Evolutionary conservation across 345 rosid species (phyloP).

Genomic region (Dipteronia dyeriana): DNA sequence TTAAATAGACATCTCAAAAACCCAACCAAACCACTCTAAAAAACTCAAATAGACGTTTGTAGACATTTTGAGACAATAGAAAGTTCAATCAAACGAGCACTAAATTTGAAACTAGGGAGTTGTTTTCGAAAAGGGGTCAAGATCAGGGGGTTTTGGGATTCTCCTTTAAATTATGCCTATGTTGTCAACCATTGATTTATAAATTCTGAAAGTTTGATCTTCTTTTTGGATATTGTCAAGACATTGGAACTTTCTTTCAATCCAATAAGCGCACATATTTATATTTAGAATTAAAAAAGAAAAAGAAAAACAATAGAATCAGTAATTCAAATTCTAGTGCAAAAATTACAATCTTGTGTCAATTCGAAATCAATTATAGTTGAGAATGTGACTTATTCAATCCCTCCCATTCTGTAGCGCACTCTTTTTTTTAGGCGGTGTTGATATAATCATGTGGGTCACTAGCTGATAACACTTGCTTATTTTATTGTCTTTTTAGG

Average conservation of each 20-base stretch:
- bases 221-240: not conserved
- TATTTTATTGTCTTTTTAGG: conserved; percentile 38
- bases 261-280: not conserved
- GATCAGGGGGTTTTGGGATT: not conserved
- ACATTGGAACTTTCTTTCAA: not conserved
- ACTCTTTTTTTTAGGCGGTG: not conserved
- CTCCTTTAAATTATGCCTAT: not conserved
- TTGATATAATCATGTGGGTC: not conserved
- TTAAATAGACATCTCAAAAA: too few species aligned
- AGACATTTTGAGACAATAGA: too few species aligned
- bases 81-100: too few species aligned
- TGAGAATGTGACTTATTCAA: not conserved
- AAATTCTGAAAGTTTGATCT: not conserved
- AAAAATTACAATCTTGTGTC: not conserved
- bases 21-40: too few species aligned
- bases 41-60: too few species aligned
- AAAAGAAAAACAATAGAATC: not conserved
- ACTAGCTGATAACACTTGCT: not conserved
- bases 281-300: not conserved
- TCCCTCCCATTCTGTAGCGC: not conserved
- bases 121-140: not conserved
- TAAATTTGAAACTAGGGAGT: not conserved
- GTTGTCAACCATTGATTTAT: not conserved
- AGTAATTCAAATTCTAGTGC: not conserved
- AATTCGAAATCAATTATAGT: not conserved